Conservation (phyloP, 2,329 filamentous ascomycete species). For the Graphilbum sp. region DNA sequence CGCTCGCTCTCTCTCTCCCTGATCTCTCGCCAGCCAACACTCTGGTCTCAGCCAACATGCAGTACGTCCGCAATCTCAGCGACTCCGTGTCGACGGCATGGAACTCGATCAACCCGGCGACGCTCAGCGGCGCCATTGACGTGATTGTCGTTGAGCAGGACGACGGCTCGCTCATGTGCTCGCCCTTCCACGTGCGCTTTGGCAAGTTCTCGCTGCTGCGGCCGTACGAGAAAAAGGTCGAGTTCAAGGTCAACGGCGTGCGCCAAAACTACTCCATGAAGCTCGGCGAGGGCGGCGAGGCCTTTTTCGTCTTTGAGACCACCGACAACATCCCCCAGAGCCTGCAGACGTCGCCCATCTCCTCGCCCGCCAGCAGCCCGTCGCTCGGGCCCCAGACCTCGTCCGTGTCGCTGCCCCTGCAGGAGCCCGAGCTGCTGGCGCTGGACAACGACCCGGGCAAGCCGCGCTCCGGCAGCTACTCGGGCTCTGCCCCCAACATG, state of each 20-base stretch:
- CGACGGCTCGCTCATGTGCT: constrained; percentile 79
- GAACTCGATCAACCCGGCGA: constrained; percentile 98
- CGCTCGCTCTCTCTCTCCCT: not conserved
- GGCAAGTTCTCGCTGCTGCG: constrained; percentile 94
- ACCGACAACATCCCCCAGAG: constrained; percentile 81
- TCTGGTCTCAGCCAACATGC: too few relatives aligned
- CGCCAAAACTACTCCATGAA: constrained; percentile 98
- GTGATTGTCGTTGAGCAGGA: constrained; percentile 96
- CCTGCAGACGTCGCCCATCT: constrained; percentile 83
- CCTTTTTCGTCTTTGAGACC: constrained; percentile 98
- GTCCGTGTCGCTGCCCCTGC: constrained; percentile 26
- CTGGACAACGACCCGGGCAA: constrained; percentile 33
- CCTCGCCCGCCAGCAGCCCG: constrained; percentile 79
- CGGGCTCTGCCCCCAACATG: constrained; percentile 23
- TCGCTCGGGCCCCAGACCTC: constrained; percentile 35
- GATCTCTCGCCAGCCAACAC: too few relatives aligned
- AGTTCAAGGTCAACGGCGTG: constrained; percentile 84
- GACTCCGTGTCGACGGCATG: constrained; percentile 95
- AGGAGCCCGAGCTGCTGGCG: constrained; percentile 55
- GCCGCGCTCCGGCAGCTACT: constrained; percentile 21
- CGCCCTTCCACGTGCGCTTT: constrained; percentile 95
- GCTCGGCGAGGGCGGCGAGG: constrained; percentile 89
- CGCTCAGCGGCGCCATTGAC: constrained; percentile 93
- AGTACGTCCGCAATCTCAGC: constrained; percentile 93
- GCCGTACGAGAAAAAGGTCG: constrained; percentile 96